Percentiles rank a stretch among this genome's conserved stretches.
Evolutionary conservation across 495 filamentous ascomycete species (phyloP).

Genomic region (Xylaria curta): DNA sequence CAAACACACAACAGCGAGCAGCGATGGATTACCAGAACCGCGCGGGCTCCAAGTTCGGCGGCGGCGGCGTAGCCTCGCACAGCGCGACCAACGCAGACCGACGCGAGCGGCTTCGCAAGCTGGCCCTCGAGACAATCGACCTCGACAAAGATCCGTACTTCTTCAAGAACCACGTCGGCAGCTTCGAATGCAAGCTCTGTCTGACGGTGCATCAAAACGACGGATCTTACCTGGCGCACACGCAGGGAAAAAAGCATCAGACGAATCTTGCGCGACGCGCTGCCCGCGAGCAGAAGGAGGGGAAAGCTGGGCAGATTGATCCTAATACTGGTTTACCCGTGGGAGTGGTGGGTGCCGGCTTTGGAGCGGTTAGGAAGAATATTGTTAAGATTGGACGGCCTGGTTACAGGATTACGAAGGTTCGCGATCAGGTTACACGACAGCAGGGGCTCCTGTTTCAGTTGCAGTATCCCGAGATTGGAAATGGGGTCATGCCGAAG

Average conservation of each 20-base stretch:
- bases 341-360: conserved; percentile 76
- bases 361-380: conserved; percentile 74
- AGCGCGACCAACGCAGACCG: conserved; percentile 95
- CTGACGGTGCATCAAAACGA: conserved; percentile 99
- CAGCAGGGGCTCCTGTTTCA: conserved; percentile 94
- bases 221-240: conserved; percentile 98
- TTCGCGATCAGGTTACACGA: conserved; percentile 85
- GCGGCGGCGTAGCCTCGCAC: conserved; percentile 93
- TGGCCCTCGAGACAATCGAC: conserved; percentile 98
- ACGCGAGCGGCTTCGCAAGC: conserved; percentile 94
- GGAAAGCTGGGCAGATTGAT: conserved; percentile 69
- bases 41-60: conserved; percentile 97
- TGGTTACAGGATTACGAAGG: conserved; percentile 98
- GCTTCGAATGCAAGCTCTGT: conserved; percentile 97
- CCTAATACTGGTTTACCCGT: conserved; percentile 75
- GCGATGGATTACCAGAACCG: conserved; percentile 81
- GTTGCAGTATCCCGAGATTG: conserved; percentile 93
- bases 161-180: conserved; percentile 99
- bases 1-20: neutral
- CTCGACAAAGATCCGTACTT: conserved; percentile 99
- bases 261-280: conserved; percentile 98
- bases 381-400: conserved; percentile 97
- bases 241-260: conserved; percentile 98
- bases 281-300: conserved; percentile 91
- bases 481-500: conserved; percentile 72